These are phyloP conservation scores for Phylloporus scabripes DNA, from an alignment of 768 basidiomycete species.

Conservation along the genomic window DNA sequence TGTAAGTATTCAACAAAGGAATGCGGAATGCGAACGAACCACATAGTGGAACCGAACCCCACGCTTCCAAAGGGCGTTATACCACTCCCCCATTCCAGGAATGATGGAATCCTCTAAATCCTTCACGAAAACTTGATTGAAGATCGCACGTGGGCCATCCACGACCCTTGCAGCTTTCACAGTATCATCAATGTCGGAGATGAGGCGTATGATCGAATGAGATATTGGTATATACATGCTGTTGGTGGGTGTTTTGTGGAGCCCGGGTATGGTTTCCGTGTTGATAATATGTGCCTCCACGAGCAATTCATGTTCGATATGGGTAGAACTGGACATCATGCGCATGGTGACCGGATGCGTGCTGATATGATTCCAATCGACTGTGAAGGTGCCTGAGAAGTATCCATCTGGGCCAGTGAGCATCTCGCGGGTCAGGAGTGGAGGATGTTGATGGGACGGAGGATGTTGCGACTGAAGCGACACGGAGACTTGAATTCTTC, in stretches of 20 bases:
- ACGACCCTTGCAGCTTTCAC: conserved; percentile 64
- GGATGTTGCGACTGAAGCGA: conserved; percentile 33
- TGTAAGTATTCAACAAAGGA: neutral
- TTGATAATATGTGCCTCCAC: conserved; percentile 44
- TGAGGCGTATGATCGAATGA: conserved; percentile 63
- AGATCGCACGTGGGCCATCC: conserved; percentile 73
- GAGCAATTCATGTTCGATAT: conserved; percentile 43
- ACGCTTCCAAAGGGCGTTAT: conserved; percentile 55
- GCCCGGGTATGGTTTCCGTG: conserved; percentile 36
- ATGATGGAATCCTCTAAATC: conserved; percentile 75
- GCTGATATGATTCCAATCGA: conserved; percentile 68
- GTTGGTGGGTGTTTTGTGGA: conserved; percentile 31
- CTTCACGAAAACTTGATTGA: conserved; percentile 89
- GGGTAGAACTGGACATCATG: conserved; percentile 50
- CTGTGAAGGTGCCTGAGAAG: conserved; percentile 57
- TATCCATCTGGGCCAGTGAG: conserved; percentile 63
- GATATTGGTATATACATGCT: conserved; percentile 46
- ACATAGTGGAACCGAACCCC: conserved; percentile 88
- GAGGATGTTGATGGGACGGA: conserved; percentile 32
- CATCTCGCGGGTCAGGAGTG: conserved; percentile 48
- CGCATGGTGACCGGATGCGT: conserved; percentile 52
- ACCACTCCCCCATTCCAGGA: conserved; percentile 80
- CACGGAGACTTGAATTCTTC: conserved; percentile 59
- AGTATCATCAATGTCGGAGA: conserved; percentile 95
- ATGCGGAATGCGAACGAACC: conserved; percentile 40